A percentile compares a stretch with the other conserved stretches of the same genome.
Conservation (phyloP, 2,329 filamentous ascomycete species). For the Myotisia sp. region DNA sequence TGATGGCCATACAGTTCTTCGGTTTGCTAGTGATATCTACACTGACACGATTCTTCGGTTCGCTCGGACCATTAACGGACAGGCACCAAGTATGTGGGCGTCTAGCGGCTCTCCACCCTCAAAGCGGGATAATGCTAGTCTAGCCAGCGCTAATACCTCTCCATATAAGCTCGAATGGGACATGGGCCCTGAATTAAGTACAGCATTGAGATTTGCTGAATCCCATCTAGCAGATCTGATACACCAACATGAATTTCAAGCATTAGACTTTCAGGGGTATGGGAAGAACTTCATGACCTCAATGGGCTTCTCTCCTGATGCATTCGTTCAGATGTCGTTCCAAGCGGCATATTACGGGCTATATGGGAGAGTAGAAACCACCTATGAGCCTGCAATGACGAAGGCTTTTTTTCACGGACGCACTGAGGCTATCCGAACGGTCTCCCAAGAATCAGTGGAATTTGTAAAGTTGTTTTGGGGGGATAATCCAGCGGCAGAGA, state of each 20-base stretch:
- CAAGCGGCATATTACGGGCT: slow-evolving; percentile 96
- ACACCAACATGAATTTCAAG: slow-evolving; percentile 90
- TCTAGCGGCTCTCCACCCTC: slow-evolving; percentile 81
- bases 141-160: slow-evolving; percentile 51
- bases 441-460: slow-evolving; percentile 67
- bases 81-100: slow-evolving; percentile 82
- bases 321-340: slow-evolving; percentile 98
- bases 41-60: slow-evolving; percentile 96
- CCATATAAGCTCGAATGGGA: slow-evolving; percentile 97
- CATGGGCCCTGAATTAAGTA: slow-evolving; percentile 80
- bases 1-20: slow-evolving; percentile 89
- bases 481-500: slow-evolving; percentile 66
- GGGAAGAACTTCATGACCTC: slow-evolving; percentile 97
- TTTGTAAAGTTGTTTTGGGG: slow-evolving; percentile 94
- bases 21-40: slow-evolving; percentile 91
- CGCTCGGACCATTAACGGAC: slow-evolving; percentile 85
- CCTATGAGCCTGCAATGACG: slow-evolving; percentile 97
- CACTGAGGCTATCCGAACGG: slow-evolving; percentile 81
- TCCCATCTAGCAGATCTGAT: slow-evolving; percentile 87
- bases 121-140: slow-evolving; percentile 77
- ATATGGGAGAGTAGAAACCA: slow-evolving; percentile 85
- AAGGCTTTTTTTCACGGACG: slow-evolving; percentile 86
- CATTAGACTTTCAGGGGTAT: slow-evolving; percentile 74
- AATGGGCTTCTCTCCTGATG: slow-evolving; percentile 92
- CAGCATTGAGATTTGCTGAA: slow-evolving; percentile 87